phyloP scores from a whole-genome alignment of 2,329 filamentous ascomycete genomes.

The Scolecobasidium constrictum region DNA sequence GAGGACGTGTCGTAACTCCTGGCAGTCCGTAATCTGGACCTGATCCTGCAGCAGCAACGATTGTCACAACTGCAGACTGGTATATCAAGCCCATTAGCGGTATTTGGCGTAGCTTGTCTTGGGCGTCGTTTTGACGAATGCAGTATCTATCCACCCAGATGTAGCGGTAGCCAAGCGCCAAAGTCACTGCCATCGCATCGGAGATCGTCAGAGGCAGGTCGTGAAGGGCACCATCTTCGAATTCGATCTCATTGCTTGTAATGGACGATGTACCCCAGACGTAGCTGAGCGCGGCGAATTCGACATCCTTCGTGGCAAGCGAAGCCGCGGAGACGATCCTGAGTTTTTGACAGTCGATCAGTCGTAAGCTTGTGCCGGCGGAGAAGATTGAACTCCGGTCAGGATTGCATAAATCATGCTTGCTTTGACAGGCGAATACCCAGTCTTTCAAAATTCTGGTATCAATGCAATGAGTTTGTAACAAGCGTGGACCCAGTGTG shows the following conservation, averaged over 20 bases:
- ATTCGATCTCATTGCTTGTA: not conserved
- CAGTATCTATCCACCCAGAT: conserved; percentile 23
- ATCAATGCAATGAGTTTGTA: too few relatives aligned
- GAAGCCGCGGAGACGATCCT: too few relatives aligned
- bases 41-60: conserved; percentile 14
- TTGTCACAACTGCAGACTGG: conserved; percentile 13
- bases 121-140: conserved; percentile 15
- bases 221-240: not conserved
- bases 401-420: too few relatives aligned
- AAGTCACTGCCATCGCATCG: conserved; percentile 15
- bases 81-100: conserved; percentile 18
- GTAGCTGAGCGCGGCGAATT: conserved; percentile 9
- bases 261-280: conserved; percentile 4
- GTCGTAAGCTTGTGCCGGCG: too few relatives aligned
- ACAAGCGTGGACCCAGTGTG: too few relatives aligned
- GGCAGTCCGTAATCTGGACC: conserved; percentile 15
- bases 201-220: conserved; percentile 12
- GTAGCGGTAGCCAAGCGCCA: conserved; percentile 15
- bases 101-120: conserved; percentile 13
- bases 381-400: too few relatives aligned
- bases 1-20: conserved; percentile 11
- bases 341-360: too few relatives aligned
- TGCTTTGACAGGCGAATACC: too few relatives aligned
- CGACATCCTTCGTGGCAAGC: too few relatives aligned
- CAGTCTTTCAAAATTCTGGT: too few relatives aligned